Evolutionary conservation across 2,329 filamentous ascomycete species (phyloP), one percentile per base, ranked within the genome.

Genomic region (Cladosporium colombiae): DNA sequence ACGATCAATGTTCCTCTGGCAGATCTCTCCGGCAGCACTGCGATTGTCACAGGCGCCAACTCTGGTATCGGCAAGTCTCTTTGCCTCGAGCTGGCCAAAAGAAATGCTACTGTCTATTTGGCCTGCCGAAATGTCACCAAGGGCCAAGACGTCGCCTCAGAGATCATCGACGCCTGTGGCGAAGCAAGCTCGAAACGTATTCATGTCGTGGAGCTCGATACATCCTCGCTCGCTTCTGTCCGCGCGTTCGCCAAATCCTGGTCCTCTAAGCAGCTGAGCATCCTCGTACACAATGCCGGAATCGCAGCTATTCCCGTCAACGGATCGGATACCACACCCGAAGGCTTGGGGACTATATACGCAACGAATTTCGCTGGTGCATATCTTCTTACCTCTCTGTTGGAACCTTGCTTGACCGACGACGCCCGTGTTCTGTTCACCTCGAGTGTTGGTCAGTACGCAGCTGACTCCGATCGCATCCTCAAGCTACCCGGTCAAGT

Each of bases 211-310:
- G 31, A 62, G n/a, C 61, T 70, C 27, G 69, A 71, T 55, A 70
- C 69, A 25, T 53, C 46, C 23, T 66, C 56, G 7, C 56, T 71
- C 16, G 55, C 50, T 14, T 66, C 64, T 14, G 65, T 70, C 13
- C 62, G 56, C 23, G 59, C 35, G 13, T 70, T 71, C 52, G 68
- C 70, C 50, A 71, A 70, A 18, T 72, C 72, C 31, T 61, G 66
- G 66, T 68, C 70, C 7, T 40, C 66, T 18, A 72, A 77, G 8
- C 70, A 74, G 13, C 68, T 79, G 25, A 76, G 79, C 60, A 72
- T 79, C 37, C 74, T 73, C 14, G 67, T 79, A 7, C 67, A 79
- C 35, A 80, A 80, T 64, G 78, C 78, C 29, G 78, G 77, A 10
- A 66, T 75, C 21, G 68, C 70, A 18, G 69, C 33, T 23, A 69